Evolutionary conservation across 495 filamentous ascomycete species (phyloP), one percentile per base, ranked within the genome.

Genomic region (Penicillium samsonianum): DNA sequence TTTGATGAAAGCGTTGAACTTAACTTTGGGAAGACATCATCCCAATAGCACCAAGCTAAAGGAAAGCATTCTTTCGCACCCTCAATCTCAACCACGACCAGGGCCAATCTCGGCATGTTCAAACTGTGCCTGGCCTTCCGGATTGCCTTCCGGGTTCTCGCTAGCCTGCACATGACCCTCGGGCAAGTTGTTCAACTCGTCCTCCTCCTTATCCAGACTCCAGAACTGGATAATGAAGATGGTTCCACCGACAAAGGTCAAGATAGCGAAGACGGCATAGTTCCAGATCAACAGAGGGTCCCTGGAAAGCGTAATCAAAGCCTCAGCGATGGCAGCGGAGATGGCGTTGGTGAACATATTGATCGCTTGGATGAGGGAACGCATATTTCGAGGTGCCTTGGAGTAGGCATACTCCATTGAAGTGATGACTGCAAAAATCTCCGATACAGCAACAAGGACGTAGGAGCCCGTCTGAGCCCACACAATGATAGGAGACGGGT

Each of bases 331-430:
- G 16, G 35, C 16, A 17, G 35, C 35, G 16, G 35, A 38, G 35
- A 38, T 17, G n/a, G 35, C 35, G 6, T 38, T 38, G 2, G 35
- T 38, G 35, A 38, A 38, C 35, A 38, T 38, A n/a, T 38, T 38
- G 6, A 38, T 38, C 90, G 85, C 80, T 62, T 85, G 85, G 31
- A 91, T 84, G 40, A 90, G 77, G 19, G 84, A 87, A 16, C 86
- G 80, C 87, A 92, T 90, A 70, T 85, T 89, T 59, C 78, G 81
- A n/a, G 90, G 90, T 2, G 90, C 89, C 73, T 92, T 90, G 63
- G 84, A 87, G 69, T 85, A 91, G 7, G 89, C 90, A 60, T 92
- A 91, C 68, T 88, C 85, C 10, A 87, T 73, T 1, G 73, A 78
- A n/a, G 85, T 87, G 68, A 89, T 82, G 47, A 78, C 84, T 3